A percentile compares a stretch with the other conserved stretches of the same genome.
These are phyloP conservation scores for Polytrichum formosum DNA, from an alignment of 225 moss, liverwort and hornwort genomes.

Conservation along the genomic window DNA sequence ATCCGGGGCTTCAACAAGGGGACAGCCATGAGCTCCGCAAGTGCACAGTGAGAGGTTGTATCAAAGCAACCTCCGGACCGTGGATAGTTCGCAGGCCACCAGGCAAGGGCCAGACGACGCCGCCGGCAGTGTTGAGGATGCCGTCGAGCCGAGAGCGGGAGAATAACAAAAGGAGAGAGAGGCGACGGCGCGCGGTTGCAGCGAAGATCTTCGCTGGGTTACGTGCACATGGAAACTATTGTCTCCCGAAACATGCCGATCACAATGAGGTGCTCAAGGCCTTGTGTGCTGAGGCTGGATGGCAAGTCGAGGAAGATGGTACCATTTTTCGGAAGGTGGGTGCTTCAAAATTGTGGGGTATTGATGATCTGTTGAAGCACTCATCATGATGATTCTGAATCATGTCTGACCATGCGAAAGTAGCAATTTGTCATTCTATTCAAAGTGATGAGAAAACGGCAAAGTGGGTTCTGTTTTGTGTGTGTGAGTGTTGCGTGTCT, in stretches of 20 bases:
- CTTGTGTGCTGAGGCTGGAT: conserved; percentile 94
- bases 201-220: conserved; percentile 95
- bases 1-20: conserved; percentile 38
- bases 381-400: too few relatives aligned
- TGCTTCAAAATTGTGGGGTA: neutral
- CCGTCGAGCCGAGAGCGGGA: conserved; percentile 80
- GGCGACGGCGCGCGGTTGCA: conserved; percentile 89
- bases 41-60: conserved; percentile 61
- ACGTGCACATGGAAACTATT: conserved; percentile 93
- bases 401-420: too few relatives aligned
- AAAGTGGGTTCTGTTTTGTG: too few relatives aligned
- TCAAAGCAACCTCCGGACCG: conserved; percentile 70
- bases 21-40: conserved; percentile 50
- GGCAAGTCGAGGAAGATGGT: conserved; percentile 99
- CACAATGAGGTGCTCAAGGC: conserved; percentile 99
- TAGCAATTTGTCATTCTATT: too few relatives aligned
- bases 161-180: conserved; percentile 90
- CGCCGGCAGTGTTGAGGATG: conserved; percentile 56
- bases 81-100: conserved; percentile 72
- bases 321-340: conserved; percentile 84
- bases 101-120: conserved; percentile 44
- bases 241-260: conserved; percentile 96
- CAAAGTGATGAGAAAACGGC: too few relatives aligned
- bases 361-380: neutral
- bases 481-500: too few relatives aligned